Percentiles rank a stretch among this genome's conserved stretches.
phyloP scores from a whole-genome alignment of 495 filamentous ascomycete species.

The Xylaria flabelliformis region DNA sequence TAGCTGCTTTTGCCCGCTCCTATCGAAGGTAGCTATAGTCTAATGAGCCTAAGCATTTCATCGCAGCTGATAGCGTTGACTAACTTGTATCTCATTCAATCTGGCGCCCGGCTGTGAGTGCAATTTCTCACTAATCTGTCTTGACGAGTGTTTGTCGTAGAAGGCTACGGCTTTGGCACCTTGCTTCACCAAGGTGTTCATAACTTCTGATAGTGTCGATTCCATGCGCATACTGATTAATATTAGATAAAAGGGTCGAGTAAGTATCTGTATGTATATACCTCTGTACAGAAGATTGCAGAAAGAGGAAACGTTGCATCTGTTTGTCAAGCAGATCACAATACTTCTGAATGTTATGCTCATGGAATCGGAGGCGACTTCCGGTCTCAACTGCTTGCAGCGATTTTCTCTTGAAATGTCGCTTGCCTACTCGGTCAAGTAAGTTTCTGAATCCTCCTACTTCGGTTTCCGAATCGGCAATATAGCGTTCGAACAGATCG shows the following conservation, averaged over 20 bases:
- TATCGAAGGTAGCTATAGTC: not conserved
- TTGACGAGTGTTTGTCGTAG: not conserved
- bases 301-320: slow-evolving; percentile 19
- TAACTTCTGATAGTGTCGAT: slow-evolving; percentile 10
- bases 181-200: not conserved
- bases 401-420: not conserved
- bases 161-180: not conserved
- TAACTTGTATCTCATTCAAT: not conserved
- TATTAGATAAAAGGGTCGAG: not conserved
- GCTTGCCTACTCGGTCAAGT: not conserved
- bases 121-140: not conserved
- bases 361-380: slow-evolving; percentile 11
- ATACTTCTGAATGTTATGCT: slow-evolving; percentile 17
- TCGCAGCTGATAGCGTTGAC: not conserved
- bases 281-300: slow-evolving; percentile 14
- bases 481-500: slow-evolving; percentile 4
- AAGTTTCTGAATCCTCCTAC: slow-evolving; percentile 10
- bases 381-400: slow-evolving; percentile 11
- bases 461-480: not conserved
- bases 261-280: not conserved
- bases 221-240: not conserved
- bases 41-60: not conserved
- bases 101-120: not conserved
- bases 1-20: not conserved
- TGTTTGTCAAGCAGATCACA: slow-evolving; percentile 17